A percentile compares a stretch with the other conserved stretches of the same genome.
These are phyloP conservation scores for Cryoendolithus antarcticus DNA, from an alignment of 2,329 filamentous ascomycete genomes.

Conservation along the genomic window DNA sequence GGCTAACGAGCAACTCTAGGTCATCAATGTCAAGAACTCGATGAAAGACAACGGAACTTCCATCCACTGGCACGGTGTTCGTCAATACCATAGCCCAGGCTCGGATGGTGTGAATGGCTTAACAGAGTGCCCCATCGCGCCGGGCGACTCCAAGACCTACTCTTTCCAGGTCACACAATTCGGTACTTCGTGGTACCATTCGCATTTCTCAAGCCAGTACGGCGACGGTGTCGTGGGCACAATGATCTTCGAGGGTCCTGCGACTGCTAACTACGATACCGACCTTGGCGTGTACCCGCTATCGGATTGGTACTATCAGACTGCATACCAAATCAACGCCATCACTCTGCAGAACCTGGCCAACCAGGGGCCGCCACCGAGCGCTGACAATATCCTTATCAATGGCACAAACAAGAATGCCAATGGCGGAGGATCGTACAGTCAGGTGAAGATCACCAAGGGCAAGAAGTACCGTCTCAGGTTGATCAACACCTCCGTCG, in stretches of 20 bases:
- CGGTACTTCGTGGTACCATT: constrained; percentile 41
- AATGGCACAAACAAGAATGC: constrained; percentile 28
- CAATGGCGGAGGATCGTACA: constrained; percentile 19
- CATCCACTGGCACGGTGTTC: constrained; percentile 53
- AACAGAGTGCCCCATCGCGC: constrained; percentile 35
- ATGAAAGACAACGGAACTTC: constrained; percentile 44
- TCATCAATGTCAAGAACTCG: constrained; percentile 36
- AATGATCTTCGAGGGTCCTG: constrained; percentile 50
- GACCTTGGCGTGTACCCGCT: constrained; percentile 50
- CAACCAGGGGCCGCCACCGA: constrained; percentile 18
- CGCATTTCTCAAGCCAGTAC: constrained; percentile 43
- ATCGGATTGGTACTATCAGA: constrained; percentile 43
- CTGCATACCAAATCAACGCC: constrained; percentile 15
- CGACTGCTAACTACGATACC: constrained; percentile 47
- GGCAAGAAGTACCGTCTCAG: constrained; percentile 32
- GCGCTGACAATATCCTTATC: constrained; percentile 40
- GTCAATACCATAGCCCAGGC: constrained; percentile 42
- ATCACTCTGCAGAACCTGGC: constrained; percentile 22
- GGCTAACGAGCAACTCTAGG: too few relatives aligned
- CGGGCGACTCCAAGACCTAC: constrained; percentile 44
- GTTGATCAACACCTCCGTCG: constrained; percentile 35
- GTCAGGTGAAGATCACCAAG: constrained; percentile 20
- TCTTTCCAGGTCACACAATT: constrained; percentile 42
- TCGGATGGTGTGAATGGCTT: constrained; percentile 45
- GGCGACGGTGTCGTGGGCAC: constrained; percentile 48